Percentiles rank a stretch among this genome's conserved stretches.
These are phyloP conservation scores for Jamesozyma rosinii DNA, from an alignment of 805 yeast species.

Conservation along the genomic window DNA sequence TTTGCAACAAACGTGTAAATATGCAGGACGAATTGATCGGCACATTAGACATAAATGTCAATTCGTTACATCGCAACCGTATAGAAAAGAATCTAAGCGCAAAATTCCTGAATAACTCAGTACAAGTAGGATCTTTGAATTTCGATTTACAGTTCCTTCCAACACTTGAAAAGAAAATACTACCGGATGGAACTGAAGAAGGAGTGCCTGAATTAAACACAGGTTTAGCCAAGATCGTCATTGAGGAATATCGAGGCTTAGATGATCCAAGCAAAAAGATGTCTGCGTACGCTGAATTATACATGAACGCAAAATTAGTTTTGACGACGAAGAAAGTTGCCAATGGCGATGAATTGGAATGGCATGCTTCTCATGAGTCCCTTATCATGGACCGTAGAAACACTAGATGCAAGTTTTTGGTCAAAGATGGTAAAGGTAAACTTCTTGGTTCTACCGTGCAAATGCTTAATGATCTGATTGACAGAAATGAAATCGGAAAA, in stretches of 20 bases:
- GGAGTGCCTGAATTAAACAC: conserved; percentile 89
- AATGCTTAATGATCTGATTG: conserved; percentile 51
- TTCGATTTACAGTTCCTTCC: conserved; percentile 70
- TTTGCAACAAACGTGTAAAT: conserved; percentile 66
- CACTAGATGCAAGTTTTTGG: conserved; percentile 50
- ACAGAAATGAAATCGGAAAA: conserved; percentile 65
- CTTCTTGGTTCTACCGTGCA: conserved; percentile 49
- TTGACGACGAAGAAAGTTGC: conserved; percentile 42
- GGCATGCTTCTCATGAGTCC: conserved; percentile 52
- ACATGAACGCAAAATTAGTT: conserved; percentile 49
- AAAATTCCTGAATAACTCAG: conserved; percentile 66
- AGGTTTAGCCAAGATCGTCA: conserved; percentile 59
- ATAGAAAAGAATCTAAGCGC: conserved; percentile 41
- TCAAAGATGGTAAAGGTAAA: conserved; percentile 52
- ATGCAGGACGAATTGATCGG: conserved; percentile 71
- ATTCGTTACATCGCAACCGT: conserved; percentile 45
- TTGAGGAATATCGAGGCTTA: conserved; percentile 35
- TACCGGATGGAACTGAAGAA: conserved; percentile 68
- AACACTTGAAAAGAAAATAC: conserved; percentile 46
- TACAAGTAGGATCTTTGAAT: conserved; percentile 63
- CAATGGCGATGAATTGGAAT: conserved; percentile 53
- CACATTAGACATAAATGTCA: conserved; percentile 59
- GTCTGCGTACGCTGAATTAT: conserved; percentile 60
- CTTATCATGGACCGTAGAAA: conserved; percentile 60
- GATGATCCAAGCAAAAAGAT: conserved; percentile 40